phyloP scores from a whole-genome alignment of 2,329 filamentous ascomycete species.

The Apiospora sp. region DNA sequence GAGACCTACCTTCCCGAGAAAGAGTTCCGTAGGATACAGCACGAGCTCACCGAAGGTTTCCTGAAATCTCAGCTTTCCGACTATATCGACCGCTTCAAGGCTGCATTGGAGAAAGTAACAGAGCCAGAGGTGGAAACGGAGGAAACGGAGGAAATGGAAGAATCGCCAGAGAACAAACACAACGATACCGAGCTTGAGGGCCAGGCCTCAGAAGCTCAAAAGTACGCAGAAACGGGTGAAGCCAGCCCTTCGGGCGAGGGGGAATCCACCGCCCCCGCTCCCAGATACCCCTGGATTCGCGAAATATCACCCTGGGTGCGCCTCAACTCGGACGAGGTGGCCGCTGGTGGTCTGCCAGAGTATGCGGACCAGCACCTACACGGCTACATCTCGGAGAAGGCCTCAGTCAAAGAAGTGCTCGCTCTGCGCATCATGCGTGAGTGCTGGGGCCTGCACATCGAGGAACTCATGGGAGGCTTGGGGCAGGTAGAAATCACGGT shows the following conservation, averaged over 20 bases:
- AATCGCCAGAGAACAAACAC: constrained; percentile 25
- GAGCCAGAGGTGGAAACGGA: neutral
- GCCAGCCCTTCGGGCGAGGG: neutral
- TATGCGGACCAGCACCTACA: constrained; percentile 35
- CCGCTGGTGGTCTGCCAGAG: constrained; percentile 27
- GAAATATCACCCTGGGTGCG: constrained; percentile 53
- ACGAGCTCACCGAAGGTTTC: constrained; percentile 54
- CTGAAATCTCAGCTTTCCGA: constrained; percentile 52
- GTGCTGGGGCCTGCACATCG: constrained; percentile 59
- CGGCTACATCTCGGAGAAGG: constrained; percentile 41
- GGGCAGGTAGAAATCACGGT: constrained; percentile 53
- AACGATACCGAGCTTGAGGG: neutral
- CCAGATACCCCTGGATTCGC: constrained; percentile 49
- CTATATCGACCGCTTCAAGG: constrained; percentile 47
- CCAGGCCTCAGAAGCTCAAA: neutral
- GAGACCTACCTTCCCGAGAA: constrained; percentile 46
- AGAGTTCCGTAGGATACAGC: constrained; percentile 52
- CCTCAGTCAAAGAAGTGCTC: constrained; percentile 49
- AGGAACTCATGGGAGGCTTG: constrained; percentile 52
- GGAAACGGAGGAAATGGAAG: neutral
- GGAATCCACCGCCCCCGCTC: neutral
- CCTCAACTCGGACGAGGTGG: constrained; percentile 30
- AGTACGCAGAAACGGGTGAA: constrained; percentile 14
- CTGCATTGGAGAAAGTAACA: neutral
- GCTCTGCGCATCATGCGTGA: constrained; percentile 54